Base-by-base conservation (phyloP, 176 grass and related monocot species). In the Phoenix roebelenii region DNA sequence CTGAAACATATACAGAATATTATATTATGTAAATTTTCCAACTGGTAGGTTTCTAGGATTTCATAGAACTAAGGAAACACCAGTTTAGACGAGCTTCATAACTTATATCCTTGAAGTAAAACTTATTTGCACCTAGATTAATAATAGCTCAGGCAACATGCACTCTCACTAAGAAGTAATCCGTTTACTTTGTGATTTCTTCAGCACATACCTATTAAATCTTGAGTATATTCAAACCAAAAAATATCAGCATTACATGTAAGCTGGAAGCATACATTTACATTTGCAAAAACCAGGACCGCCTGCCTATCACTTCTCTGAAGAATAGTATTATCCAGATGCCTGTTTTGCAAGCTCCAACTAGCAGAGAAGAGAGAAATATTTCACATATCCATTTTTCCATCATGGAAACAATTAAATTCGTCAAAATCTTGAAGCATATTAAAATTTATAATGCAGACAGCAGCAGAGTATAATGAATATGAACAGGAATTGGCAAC, bases 281-380 rank as follows among this genome's bases (percentile, higher is more conserved):
- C 68, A 71, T 74, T 85, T 63, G 75, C 87, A 76, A 79, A 76
- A 70, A 64, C 76, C 52, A 90, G 55, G 72, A 82, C 58, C 22
- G 51, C 78, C 24, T 63, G 66, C 49, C 52, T 69, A 53, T 67
- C 68, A 64, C 68, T 85, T 73, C 72, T 82, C 63, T 52, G 64
- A 50, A 76, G 52, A 23, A 73, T 50, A 48, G 49, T 71, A 71
- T 66, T 61, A 48, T 59, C 72, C 25, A 39, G 16, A 67, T 76
- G 64, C 59, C 72, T 82, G 55, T 69, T 44, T 56, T 67, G 75
- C 32, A 64, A 63, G 44, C 60, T 74, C 75, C 67, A 68, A 56
- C 87, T 90, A 82, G 29, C 60, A 76, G 61, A 76, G 61, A 60
- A 50, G 15, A 55, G 44, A 84, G 15, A 44, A 26, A 74, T 44